phyloP scores from a whole-genome alignment of 495 filamentous ascomycete species.

The Hypoxylon perforatum region DNA sequence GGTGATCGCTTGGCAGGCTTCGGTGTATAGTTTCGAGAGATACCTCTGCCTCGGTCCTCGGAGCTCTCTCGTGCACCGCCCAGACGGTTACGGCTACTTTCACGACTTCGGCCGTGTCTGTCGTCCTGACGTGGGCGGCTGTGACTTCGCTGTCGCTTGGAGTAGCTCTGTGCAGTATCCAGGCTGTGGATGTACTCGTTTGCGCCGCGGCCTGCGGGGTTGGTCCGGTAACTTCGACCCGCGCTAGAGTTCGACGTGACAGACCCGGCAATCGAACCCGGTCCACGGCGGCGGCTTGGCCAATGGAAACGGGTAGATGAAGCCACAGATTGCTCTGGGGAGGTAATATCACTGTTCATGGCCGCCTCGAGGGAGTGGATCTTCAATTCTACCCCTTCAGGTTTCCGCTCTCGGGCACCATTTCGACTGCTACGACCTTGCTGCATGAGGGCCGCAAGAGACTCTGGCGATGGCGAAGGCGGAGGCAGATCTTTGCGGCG shows the following conservation, averaged over 20 bases:
- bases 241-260: conserved; percentile 55
- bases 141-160: conserved; percentile 62
- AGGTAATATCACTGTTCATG: conserved; percentile 61
- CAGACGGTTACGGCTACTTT: conserved; percentile 62
- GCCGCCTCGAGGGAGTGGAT: conserved; percentile 68
- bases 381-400: conserved; percentile 81
- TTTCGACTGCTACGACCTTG: conserved; percentile 67
- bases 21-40: conserved; percentile 73
- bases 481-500: conserved; percentile 52
- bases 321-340: conserved; percentile 60
- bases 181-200: conserved; percentile 91
- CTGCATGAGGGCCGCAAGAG: conserved; percentile 63
- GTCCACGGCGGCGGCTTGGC: conserved; percentile 57
- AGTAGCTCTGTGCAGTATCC: conserved; percentile 76
- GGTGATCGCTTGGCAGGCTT: conserved; percentile 85
- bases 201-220: conserved; percentile 63
- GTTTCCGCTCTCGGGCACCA: conserved; percentile 82
- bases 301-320: conserved; percentile 58
- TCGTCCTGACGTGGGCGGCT: conserved; percentile 67
- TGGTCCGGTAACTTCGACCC: conserved; percentile 52
- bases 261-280: conserved; percentile 60
- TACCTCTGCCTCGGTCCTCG: conserved; percentile 72
- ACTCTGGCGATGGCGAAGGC: conserved; percentile 62
- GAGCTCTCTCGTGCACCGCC: conserved; percentile 68
- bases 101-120: conserved; percentile 57